These are phyloP conservation scores for Barnettozyma salicaria DNA, from an alignment of 805 yeast species.

Conservation along the genomic window DNA sequence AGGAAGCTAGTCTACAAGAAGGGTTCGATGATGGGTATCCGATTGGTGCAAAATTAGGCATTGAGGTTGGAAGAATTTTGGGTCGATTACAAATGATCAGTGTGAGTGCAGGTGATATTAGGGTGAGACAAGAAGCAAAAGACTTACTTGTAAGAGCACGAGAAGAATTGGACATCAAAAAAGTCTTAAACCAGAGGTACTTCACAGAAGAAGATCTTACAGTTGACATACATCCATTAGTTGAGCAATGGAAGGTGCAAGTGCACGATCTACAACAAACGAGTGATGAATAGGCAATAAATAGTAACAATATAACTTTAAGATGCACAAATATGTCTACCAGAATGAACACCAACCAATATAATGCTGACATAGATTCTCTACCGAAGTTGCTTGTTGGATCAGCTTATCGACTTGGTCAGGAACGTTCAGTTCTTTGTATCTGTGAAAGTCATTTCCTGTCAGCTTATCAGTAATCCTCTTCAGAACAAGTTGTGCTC, in stretches of 20 bases:
- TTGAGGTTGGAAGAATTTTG: conserved; percentile 55
- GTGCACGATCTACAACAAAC: conserved; percentile 9
- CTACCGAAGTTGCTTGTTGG: conserved; percentile 94
- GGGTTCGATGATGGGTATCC: conserved; percentile 84
- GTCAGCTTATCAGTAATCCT: conserved; percentile 89
- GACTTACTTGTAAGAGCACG: conserved; percentile 34
- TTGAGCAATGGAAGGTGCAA: conserved; percentile 40
- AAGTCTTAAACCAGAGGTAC: conserved; percentile 46
- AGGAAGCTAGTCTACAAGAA: conserved; percentile 62
- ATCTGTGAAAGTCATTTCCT: conserved; percentile 84
- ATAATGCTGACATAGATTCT: conserved; percentile 92
- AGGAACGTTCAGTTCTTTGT: conserved; percentile 67
- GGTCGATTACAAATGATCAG: conserved; percentile 41
- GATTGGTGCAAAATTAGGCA: conserved; percentile 65
- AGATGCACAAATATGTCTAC: conserved; percentile 34
- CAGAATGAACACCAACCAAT: conserved; percentile 99
- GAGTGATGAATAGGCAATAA: too few species aligned
- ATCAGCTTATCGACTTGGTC: conserved; percentile 90
- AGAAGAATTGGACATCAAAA: conserved; percentile 51
- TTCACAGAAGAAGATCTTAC: conserved; percentile 42
- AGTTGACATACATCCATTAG: conserved; percentile 24
- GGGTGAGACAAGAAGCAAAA: conserved; percentile 18
- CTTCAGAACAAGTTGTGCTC: conserved; percentile 85
- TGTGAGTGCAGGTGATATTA: conserved; percentile 13
- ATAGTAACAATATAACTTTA: neutral